A percentile compares a stretch with the other conserved stretches of the same genome.
Conservation (phyloP, 306 rosid species). For the Citrullus colocynthis region DNA sequence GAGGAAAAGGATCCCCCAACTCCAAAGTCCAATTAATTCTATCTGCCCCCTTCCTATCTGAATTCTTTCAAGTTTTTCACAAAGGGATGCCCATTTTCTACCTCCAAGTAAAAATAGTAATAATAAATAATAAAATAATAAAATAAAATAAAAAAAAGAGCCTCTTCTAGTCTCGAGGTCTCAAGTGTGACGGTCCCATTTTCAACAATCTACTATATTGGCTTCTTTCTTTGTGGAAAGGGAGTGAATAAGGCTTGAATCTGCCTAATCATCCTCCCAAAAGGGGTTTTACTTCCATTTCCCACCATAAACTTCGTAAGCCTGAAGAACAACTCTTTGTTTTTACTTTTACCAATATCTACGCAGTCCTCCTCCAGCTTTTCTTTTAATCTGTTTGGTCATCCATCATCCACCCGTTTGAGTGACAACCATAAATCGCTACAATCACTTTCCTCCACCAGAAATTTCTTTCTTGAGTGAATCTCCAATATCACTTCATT, state of each 20-base stretch:
- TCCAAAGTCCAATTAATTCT: neutral
- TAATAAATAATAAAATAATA: too few relatives aligned
- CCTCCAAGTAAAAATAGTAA: neutral
- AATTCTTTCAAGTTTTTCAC: neutral
- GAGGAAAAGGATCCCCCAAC: neutral
- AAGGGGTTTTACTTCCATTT: too few relatives aligned
- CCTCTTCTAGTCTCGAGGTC: too few relatives aligned
- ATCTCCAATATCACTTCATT: neutral
- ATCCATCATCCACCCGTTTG: neutral
- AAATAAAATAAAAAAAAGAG: too few relatives aligned
- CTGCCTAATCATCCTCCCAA: too few relatives aligned
- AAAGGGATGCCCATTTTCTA: neutral
- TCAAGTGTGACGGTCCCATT: too few relatives aligned
- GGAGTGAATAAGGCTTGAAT: too few relatives aligned
- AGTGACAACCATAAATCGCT: neutral
- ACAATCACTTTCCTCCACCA: neutral
- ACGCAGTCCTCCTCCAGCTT: neutral
- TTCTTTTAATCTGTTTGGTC: neutral
- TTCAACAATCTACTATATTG: too few relatives aligned
- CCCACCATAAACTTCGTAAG: neutral
- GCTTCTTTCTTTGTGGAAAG: too few relatives aligned
- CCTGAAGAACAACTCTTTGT: neutral
- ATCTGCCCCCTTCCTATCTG: neutral
- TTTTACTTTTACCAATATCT: too few relatives aligned
- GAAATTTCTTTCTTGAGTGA: neutral